A percentile compares a stretch with the other conserved stretches of the same genome.
These are phyloP conservation scores for Nyctanthes arbortristis DNA, from an alignment of 257 asterid species.

Conservation along the genomic window DNA sequence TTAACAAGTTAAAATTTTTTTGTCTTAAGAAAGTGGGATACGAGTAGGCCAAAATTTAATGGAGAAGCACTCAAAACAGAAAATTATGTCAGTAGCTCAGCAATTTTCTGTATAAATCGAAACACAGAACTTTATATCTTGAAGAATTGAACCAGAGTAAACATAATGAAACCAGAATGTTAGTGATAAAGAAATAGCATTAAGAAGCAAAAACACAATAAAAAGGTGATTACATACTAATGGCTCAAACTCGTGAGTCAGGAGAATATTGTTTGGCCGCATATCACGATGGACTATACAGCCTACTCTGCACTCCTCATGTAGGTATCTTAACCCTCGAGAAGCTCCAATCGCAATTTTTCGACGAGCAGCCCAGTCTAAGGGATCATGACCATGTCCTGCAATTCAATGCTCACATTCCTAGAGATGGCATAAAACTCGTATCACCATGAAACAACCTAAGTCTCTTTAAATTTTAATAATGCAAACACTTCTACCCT, in stretches of 20 bases:
- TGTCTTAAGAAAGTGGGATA: too few species aligned
- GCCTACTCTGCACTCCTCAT: constrained; percentile 95
- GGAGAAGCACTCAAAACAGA: too few species aligned
- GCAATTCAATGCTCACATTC: constrained; percentile 16
- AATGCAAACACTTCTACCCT: not conserved
- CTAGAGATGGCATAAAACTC: constrained; percentile 10
- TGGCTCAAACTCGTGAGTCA: constrained; percentile 95
- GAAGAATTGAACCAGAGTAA: not conserved
- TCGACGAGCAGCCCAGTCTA: constrained; percentile 74
- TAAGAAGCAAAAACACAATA: not conserved
- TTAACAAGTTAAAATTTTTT: too few species aligned
- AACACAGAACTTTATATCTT: not conserved
- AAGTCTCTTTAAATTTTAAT: not conserved
- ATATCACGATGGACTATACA: constrained; percentile 90
- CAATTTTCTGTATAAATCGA: not conserved
- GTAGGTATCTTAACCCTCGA: constrained; percentile 88
- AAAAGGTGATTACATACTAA: constrained; percentile 45
- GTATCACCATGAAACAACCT: constrained; percentile 7
- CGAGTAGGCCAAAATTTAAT: too few species aligned
- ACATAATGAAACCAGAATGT: not conserved
- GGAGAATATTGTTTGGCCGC: constrained; percentile 92
- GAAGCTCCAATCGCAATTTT: constrained; percentile 89
- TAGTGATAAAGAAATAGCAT: not conserved
- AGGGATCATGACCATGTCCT: constrained; percentile 47
- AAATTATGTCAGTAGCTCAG: too few species aligned